These are phyloP conservation scores for Sporothrix dimorphospora DNA, from an alignment of 2,329 filamentous ascomycete species.

Conservation along the genomic window DNA sequence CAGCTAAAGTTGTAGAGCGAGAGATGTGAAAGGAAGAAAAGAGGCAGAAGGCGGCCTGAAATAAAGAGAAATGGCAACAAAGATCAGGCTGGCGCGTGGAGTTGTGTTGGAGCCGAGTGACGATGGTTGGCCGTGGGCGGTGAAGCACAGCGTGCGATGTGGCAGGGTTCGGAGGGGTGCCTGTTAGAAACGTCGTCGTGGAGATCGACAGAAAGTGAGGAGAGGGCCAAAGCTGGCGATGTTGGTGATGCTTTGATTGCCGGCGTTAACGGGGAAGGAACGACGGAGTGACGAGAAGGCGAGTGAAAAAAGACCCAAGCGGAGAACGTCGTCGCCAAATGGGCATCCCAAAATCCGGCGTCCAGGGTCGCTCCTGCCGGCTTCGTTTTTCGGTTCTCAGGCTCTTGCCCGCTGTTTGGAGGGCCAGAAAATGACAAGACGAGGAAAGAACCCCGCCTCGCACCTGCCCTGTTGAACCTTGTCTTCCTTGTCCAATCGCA, in stretches of 20 bases:
- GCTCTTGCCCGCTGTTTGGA: neutral
- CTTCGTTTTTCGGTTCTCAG: neutral
- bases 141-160: neutral
- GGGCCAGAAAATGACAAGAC: neutral
- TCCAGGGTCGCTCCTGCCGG: conserved; percentile 1
- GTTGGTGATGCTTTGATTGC: neutral
- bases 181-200: neutral
- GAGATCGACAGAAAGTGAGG: neutral
- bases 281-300: neutral
- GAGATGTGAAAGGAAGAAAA: too few species aligned
- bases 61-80: too few species aligned
- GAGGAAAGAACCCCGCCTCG: conserved; percentile 9
- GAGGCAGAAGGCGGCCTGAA: too few species aligned
- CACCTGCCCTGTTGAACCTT: neutral
- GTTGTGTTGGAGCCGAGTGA: neutral
- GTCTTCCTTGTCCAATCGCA: neutral
- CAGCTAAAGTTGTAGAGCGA: neutral
- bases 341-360: neutral
- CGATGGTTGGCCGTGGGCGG: neutral
- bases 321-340: neutral
- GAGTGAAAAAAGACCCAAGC: neutral
- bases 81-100: too few species aligned
- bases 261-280: neutral
- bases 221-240: neutral
- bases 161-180: neutral